Percentiles rank a stretch among this genome's conserved stretches.
phyloP scores from a whole-genome alignment of 306 rosid genomes.

The Glycine tomentella region DNA sequence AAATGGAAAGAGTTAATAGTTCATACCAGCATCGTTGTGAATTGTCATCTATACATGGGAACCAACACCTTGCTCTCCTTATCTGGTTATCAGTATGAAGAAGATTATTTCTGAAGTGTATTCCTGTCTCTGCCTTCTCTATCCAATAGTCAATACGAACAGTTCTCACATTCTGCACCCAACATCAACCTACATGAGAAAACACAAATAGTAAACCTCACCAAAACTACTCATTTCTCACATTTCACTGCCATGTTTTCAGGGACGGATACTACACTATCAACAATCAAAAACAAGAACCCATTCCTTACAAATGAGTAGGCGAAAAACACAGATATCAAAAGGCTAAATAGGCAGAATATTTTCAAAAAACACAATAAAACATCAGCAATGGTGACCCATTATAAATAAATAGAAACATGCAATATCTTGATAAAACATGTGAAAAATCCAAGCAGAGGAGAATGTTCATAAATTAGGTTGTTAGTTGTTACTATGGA shows the following conservation, averaged over 20 bases:
- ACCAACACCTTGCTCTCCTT: slow-evolving; percentile 95
- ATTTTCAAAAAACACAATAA: not conserved
- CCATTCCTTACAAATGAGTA: not conserved
- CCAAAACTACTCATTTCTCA: slow-evolving; percentile 55
- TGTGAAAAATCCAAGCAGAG: not conserved
- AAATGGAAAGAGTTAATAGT: slow-evolving; percentile 14
- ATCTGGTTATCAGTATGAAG: slow-evolving; percentile 92
- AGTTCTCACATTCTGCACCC: slow-evolving; percentile 91
- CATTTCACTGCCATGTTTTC: slow-evolving; percentile 19
- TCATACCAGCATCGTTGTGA: slow-evolving; percentile 88
- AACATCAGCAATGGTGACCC: not conserved
- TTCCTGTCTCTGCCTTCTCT: slow-evolving; percentile 84
- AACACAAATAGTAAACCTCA: slow-evolving; percentile 60
- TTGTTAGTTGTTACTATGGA: not conserved
- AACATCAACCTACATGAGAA: slow-evolving; percentile 81
- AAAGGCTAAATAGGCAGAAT: slow-evolving; percentile 1
- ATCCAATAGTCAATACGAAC: slow-evolving; percentile 90
- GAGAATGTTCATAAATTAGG: not conserved
- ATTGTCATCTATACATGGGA: slow-evolving; percentile 92
- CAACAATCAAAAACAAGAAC: slow-evolving; percentile 9
- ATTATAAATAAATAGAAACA: slow-evolving; percentile 20
- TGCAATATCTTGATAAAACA: no score
- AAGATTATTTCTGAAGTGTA: slow-evolving; percentile 66
- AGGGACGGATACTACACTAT: slow-evolving; percentile 1
- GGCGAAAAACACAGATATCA: not conserved